A percentile compares a stretch with the other conserved stretches of the same genome.
phyloP scores from a whole-genome alignment of 768 basidiomycete species.

The Lentinula lateritia region DNA sequence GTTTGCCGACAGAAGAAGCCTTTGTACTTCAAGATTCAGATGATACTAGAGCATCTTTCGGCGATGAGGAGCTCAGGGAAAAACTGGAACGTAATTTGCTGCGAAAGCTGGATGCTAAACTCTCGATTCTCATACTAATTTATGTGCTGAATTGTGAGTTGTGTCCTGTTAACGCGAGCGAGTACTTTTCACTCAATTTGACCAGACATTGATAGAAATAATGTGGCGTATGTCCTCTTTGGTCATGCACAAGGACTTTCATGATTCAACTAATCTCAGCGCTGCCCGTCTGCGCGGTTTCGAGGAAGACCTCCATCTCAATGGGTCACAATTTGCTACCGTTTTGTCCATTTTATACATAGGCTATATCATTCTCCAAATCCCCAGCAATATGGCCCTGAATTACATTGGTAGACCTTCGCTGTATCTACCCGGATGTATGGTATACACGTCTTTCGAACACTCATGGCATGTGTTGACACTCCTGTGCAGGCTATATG shows the following conservation, averaged over 20 bases:
- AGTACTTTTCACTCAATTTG: background rate
- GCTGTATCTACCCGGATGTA: conserved; percentile 59
- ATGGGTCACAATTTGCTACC: conserved; percentile 61
- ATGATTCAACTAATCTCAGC: conserved; percentile 24
- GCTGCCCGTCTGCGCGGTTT: conserved; percentile 72
- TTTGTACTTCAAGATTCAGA: background rate
- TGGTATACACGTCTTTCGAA: conserved; percentile 51
- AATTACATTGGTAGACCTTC: conserved; percentile 67
- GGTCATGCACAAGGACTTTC: background rate
- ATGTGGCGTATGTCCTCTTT: conserved; percentile 44
- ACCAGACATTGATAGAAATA: conserved; percentile 65
- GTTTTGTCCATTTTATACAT: conserved; percentile 67
- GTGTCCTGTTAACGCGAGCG: conserved; percentile 22
- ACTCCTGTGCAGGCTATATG: background rate
- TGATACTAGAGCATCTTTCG: background rate
- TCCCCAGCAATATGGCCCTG: conserved; percentile 78
- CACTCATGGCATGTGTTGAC: conserved; percentile 29
- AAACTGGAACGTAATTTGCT: conserved; percentile 22
- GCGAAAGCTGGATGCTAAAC: conserved; percentile 43
- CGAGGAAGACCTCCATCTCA: conserved; percentile 58
- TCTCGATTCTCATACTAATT: conserved; percentile 44
- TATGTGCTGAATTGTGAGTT: conserved; percentile 42
- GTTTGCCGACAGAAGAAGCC: background rate
- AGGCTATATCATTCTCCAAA: conserved; percentile 75
- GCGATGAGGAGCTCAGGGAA: background rate